Evolutionary conservation across 306 rosid species (phyloP), one percentile per base, ranked within the genome.

Genomic region (Citrullus colocynthis): DNA sequence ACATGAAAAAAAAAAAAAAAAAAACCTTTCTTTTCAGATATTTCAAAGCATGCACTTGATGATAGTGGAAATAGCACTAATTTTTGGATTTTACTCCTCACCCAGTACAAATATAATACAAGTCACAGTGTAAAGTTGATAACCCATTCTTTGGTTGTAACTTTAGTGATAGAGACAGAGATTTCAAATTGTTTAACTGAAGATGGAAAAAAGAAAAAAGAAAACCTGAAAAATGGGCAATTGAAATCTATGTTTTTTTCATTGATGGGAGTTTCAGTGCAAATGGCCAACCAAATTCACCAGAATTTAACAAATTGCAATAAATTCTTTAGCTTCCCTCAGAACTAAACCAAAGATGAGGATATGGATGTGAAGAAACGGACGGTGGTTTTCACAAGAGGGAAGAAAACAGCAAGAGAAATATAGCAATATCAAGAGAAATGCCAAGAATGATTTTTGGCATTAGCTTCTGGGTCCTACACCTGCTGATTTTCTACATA

Each of bases 391-490:
- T 87, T 87, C 91, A 36, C 36, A 34, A 55, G 64, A 24, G 64
- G 39, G 64, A 20, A 28, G 69, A 80, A 11, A 44, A 80, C 52
- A 70, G 67, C 51, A 81, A 77, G 32, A 32, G 36, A 32, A 34
- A 51, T 20, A 78, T 18, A 78, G 49, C 62, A 78, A 78, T 62
- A 78, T 57, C 71, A 60, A 77, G 13, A 77, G 73, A 62, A 60
- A 77, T 77, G 74, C 74, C 80, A 77, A 81, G 80, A 81, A 60
- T 74, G 77, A 70, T 78, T 64, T 45, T 58, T 79, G 88, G 85
- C 87, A 84, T 81, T 72, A 78, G 80, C 61, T 60, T 83, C 67
- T 71, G 87, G 95, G 87, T 78, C 92, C 93, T 86, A 83, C 78
- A 64, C n/a, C 84, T 82, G 70, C 89, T 84, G 86, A 82, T 78